Evolutionary conservation across 805 yeast genomes (phyloP).

Genomic region (Kazachstania viticola): DNA sequence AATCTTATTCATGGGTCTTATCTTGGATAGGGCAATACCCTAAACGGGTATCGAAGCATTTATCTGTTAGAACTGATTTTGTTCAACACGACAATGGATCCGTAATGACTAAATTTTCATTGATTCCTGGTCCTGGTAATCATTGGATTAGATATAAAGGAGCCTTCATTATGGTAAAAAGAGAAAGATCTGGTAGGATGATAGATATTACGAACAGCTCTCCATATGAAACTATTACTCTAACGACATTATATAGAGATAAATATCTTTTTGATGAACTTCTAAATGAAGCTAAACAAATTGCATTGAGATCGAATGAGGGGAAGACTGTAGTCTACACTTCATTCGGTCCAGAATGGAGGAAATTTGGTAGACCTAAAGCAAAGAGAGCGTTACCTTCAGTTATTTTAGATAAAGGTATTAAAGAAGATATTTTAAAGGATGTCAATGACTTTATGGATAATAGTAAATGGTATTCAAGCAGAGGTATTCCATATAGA

Average conservation of each 20-base stretch:
- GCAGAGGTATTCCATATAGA: slow-evolving; percentile 94
- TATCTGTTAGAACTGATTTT: slow-evolving; percentile 80
- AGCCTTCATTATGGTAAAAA: slow-evolving; percentile 75
- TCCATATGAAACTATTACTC: slow-evolving; percentile 92
- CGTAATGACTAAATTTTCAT: slow-evolving; percentile 71
- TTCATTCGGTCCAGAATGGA: slow-evolving; percentile 98
- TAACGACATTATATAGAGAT: slow-evolving; percentile 83
- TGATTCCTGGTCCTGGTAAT: slow-evolving; percentile 96
- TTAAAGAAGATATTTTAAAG: slow-evolving; percentile 48
- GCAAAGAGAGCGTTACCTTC: slow-evolving; percentile 75
- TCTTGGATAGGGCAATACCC: slow-evolving; percentile 92
- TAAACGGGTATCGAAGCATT: slow-evolving; percentile 63
- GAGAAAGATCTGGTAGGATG: slow-evolving; percentile 84
- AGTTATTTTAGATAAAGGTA: slow-evolving; percentile 70
- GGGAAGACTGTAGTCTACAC: slow-evolving; percentile 92
- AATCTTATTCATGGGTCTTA: slow-evolving; percentile 87
- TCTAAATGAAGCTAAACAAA: slow-evolving; percentile 68
- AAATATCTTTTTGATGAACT: slow-evolving; percentile 56
- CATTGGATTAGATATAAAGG: slow-evolving; percentile 79
- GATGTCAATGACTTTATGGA: slow-evolving; percentile 75
- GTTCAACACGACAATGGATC: slow-evolving; percentile 89
- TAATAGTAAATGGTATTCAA: slow-evolving; percentile 85
- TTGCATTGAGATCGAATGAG: slow-evolving; percentile 73
- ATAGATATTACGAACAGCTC: slow-evolving; percentile 84
- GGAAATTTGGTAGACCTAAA: slow-evolving; percentile 94